Evolutionary conservation across 2,329 filamentous ascomycete species (phyloP).

Genomic region (Pseudogymnoascus sp.): DNA sequence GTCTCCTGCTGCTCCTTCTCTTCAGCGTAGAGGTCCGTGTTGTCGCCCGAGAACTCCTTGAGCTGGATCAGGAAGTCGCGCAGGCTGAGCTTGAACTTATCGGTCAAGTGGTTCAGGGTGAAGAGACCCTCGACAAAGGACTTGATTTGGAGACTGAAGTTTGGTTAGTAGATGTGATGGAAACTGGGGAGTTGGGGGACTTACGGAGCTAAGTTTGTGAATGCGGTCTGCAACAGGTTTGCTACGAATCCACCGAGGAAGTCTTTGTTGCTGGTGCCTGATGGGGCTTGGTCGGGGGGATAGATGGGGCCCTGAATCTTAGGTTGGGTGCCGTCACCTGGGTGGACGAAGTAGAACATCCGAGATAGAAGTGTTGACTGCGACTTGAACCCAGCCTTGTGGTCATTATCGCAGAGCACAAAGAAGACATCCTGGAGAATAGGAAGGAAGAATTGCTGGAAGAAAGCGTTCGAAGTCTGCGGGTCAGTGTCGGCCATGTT

Average conservation of each 20-base stretch:
- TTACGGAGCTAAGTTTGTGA: slow-evolving; percentile 86
- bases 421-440: slow-evolving; percentile 98
- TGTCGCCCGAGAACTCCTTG: slow-evolving; percentile 94
- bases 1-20: slow-evolving; percentile 90
- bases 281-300: slow-evolving; percentile 69
- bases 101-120: slow-evolving; percentile 77
- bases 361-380: slow-evolving; percentile 89
- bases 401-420: slow-evolving; percentile 91
- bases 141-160: slow-evolving; percentile 68
- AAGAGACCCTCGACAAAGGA: slow-evolving; percentile 88
- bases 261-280: slow-evolving; percentile 81
- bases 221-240: slow-evolving; percentile 77
- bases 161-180: slow-evolving; percentile 31
- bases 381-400: slow-evolving; percentile 98
- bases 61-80: slow-evolving; percentile 96
- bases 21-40: slow-evolving; percentile 85
- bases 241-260: slow-evolving; percentile 86
- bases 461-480: slow-evolving; percentile 85
- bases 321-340: slow-evolving; percentile 57
- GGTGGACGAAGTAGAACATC: slow-evolving; percentile 93
- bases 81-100: slow-evolving; percentile 90
- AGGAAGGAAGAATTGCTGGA: slow-evolving; percentile 93
- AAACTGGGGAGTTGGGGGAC: slow-evolving; percentile 31
- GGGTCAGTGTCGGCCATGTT: slow-evolving; percentile 92
- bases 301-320: slow-evolving; percentile 95